Evolutionary conservation across 1,139 yeast species (phyloP), one percentile per base, ranked within the genome.

Genomic region (Diutina neorugosa): DNA sequence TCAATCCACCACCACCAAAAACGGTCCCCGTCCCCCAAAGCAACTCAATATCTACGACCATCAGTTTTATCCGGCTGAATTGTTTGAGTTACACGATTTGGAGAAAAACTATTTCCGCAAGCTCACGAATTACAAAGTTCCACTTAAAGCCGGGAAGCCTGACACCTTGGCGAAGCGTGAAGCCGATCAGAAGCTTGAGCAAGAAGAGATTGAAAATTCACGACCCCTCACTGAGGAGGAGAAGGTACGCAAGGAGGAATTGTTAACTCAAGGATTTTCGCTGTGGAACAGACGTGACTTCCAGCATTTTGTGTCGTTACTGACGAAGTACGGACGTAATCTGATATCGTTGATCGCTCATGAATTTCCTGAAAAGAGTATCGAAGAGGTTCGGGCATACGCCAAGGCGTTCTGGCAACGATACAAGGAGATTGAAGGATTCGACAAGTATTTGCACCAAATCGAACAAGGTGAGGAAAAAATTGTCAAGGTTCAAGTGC

Each of bases 391-490:
- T 4, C 67, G 81, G 55, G 81, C 76, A 51, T 86, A 86, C 62
- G 83, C 88, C 2, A 71, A 72, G 55, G 79, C 77, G 5, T 86
- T 86, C 62, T 86, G 95, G 95, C 59, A 67, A 41, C 76, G 78
- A 55, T 82, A 78, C 61, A 69, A 78, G 54, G 81, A 80, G 55
- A 81, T 86, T 55, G 93, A 86, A 37, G 91, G 90, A 4, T 80
- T 80, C 63, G 95, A 86, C 59, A 74, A 82, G 59, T 82, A 80
- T 59, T 68, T 86, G 51, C 71, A 72, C 46, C 86, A 80, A 57
- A 84, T 86, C 57, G 93, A 86, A 64, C 70, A 72, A n/a, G 95
- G 93, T 18, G 95, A 86, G 62, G 90, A 84, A 44, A 83, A 77
- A 62, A 74, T 83, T 43, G 69, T 77, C 55, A 80, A 79, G 58